Percentiles rank a stretch among this genome's conserved stretches.
These are phyloP conservation scores for Microdochium nivale DNA, from an alignment of 2,329 filamentous ascomycete genomes.

Conservation along the genomic window DNA sequence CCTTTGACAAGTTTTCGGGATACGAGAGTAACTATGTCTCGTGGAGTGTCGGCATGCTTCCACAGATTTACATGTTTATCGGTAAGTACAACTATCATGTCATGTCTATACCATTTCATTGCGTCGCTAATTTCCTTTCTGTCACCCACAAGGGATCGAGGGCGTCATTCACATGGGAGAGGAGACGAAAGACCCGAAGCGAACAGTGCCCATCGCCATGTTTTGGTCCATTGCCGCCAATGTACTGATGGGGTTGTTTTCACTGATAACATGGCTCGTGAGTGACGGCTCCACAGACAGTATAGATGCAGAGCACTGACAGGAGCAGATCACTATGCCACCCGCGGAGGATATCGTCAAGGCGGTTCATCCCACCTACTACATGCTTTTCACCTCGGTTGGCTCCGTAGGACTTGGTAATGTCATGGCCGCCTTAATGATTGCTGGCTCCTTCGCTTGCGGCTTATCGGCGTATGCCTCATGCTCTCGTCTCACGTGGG, in stretches of 20 bases:
- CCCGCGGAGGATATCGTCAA: neutral
- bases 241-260: conserved; percentile 2
- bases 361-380: neutral
- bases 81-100: neutral
- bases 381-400: neutral
- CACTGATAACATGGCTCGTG: neutral
- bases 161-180: conserved; percentile 6
- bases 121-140: too few relatives aligned
- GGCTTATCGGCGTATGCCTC: neutral
- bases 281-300: neutral
- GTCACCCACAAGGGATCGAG: conserved; percentile 2
- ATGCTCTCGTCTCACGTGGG: neutral
- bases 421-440: neutral
- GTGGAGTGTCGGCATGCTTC: conserved; percentile 3
- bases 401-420: neutral
- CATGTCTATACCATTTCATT: neutral
- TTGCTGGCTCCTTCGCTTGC: neutral
- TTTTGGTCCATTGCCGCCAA: conserved; percentile 5
- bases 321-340: neutral
- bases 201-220: conserved; percentile 3
- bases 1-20: conserved; percentile 1
- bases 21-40: conserved; percentile 3
- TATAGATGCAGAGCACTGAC: neutral
- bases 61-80: conserved; percentile 5
- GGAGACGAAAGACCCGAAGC: conserved; percentile 5